Percentiles rank a stretch among this genome's conserved stretches.
These are phyloP conservation scores for Cercospora sp. DNA, from an alignment of 2,329 filamentous ascomycete genomes.

Conservation along the genomic window DNA sequence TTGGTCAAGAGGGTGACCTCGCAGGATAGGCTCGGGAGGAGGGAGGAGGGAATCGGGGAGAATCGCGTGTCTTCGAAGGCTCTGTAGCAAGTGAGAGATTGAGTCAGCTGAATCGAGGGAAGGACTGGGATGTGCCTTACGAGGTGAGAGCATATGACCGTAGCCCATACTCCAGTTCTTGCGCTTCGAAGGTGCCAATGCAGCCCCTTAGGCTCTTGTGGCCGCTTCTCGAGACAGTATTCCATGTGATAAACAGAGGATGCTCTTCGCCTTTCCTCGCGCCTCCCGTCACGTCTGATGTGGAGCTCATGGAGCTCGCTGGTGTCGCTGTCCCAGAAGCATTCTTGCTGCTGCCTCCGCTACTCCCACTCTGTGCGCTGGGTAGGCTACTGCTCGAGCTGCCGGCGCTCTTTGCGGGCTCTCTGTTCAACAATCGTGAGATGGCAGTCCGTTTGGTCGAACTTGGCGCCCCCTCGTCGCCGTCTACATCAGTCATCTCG, in stretches of 20 bases:
- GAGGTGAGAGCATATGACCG: conserved; percentile 81
- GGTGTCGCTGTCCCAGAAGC: conserved; percentile 31
- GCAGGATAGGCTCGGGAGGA: conserved; percentile 69
- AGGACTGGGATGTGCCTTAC: conserved; percentile 40
- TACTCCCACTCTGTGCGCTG: conserved; percentile 28
- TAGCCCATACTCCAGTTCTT: conserved; percentile 72
- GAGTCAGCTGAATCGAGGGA: neutral
- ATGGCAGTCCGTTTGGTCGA: conserved; percentile 45
- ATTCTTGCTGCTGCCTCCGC: conserved; percentile 13
- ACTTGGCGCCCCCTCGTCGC: conserved; percentile 21
- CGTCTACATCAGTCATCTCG: conserved; percentile 33
- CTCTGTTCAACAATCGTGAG: conserved; percentile 44
- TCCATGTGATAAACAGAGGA: conserved; percentile 95
- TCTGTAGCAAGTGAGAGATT: conserved; percentile 39
- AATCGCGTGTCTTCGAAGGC: conserved; percentile 67
- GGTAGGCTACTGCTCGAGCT: conserved; percentile 36
- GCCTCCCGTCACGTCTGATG: conserved; percentile 47
- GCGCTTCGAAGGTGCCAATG: conserved; percentile 88
- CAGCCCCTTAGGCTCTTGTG: conserved; percentile 79
- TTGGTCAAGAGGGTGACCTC: conserved; percentile 69
- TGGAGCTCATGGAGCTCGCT: conserved; percentile 47
- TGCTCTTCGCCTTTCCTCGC: conserved; percentile 43
- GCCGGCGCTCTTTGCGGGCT: conserved; percentile 25
- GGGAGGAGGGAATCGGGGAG: conserved; percentile 64
- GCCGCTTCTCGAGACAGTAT: conserved; percentile 64